Evolutionary conservation across 2,329 filamentous ascomycete genomes (phyloP), one percentile per base, ranked within the genome.

Genomic region (Scedosporium dehoogii): DNA sequence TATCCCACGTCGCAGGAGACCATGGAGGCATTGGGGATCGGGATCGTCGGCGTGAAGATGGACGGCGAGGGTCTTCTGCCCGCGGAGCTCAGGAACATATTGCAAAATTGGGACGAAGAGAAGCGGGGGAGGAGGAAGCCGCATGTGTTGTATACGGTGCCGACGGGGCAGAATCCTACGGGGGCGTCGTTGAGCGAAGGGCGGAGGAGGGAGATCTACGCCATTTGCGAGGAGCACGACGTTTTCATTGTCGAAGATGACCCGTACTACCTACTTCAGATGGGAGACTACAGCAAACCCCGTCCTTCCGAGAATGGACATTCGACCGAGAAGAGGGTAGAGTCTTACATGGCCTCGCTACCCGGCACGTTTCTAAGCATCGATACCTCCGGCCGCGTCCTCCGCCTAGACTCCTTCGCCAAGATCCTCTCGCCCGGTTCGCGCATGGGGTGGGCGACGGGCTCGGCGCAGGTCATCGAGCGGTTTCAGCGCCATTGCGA

Each of bases 231-330:
- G 72, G 91, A 91, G 76, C 91, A 96, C 73, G 90, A 96, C 70
- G 70, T 96, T 48, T 89, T 85, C 76, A 92, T 97, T 70, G 78
- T 96, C 67, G 92, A 97, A 76, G 92, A 96, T 71, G 92, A 96
- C 72, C 92, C 92, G 1, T 96, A 96, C 77, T 96, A 96, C 76
- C 96, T 93, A 77, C 80, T 96, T 42, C 92, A 96, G 74, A 90
- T 92, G 88, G 85, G 90, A 68, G 85, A 88, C 0, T 93, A 92
- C 74, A 81, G 14, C 33, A 38, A 38, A 3, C 14, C 81, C 1
- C 81, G 83, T 14, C 65, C 6, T 83, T 90, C 63, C 82, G 87
- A 5, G 86, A 42, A 57, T 18, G 88, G n/a, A 9, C 71, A 73
- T 27, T 91, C 92, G 0, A 89, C 88, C 21, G 14, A 58, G 16